Conservation (phyloP, 1,284 basidiomycete species). For the Wolfiporia cocos region DNA sequence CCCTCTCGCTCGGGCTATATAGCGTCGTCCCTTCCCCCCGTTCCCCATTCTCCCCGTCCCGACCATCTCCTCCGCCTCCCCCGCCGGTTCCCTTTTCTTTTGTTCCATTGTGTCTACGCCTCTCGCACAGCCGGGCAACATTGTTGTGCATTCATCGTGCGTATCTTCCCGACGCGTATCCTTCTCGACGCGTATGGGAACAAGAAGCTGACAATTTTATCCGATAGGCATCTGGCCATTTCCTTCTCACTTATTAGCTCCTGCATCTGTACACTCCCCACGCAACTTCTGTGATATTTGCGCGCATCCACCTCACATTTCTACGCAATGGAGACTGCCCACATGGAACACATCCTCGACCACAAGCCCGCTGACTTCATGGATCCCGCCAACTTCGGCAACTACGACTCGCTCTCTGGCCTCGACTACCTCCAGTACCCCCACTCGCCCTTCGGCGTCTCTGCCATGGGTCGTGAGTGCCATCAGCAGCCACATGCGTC, state of each 20-base stretch:
- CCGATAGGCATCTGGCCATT: constrained; percentile 18
- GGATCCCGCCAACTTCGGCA: constrained; percentile 38
- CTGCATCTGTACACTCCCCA: constrained; percentile 21
- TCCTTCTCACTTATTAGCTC: constrained; percentile 31
- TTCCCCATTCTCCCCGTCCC: constrained; percentile 27
- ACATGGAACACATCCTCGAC: constrained; percentile 46
- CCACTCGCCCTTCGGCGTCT: constrained; percentile 38
- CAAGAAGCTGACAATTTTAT: constrained; percentile 7
- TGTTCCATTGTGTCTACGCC: constrained; percentile 21
- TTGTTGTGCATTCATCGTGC: constrained; percentile 27
- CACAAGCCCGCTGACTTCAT: constrained; percentile 44
- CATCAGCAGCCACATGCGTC: not conserved
- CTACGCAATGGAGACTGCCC: constrained; percentile 38
- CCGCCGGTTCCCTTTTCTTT: constrained; percentile 18
- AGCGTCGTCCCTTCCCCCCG: constrained; percentile 26
- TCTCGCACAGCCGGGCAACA: constrained; percentile 11
- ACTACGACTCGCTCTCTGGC: constrained; percentile 50
- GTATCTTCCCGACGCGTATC: constrained; percentile 11
- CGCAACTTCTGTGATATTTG: constrained; percentile 22
- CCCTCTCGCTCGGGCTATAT: constrained; percentile 17
- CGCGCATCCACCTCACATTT: constrained; percentile 17
- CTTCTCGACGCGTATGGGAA: not conserved
- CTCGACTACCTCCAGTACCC: constrained; percentile 46
- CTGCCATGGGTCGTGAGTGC: constrained; percentile 37
- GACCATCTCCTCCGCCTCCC: constrained; percentile 19